Percentiles rank a stretch among this genome's conserved stretches.
Conservation (phyloP, 2,329 filamentous ascomycete species). For the Penicillium janthinellum region DNA sequence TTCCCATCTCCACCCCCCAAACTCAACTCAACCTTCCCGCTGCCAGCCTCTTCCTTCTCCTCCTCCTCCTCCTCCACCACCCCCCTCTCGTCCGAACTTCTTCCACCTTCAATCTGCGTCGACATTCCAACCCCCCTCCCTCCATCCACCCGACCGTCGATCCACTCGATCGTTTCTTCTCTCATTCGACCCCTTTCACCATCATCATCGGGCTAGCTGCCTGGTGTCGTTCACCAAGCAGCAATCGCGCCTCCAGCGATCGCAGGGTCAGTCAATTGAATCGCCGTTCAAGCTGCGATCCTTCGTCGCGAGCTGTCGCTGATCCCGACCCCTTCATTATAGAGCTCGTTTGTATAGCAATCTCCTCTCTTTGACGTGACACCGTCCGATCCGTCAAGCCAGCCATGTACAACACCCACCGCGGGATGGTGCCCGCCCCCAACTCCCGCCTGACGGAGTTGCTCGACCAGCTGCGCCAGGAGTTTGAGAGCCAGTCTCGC, state of each 20-base stretch:
- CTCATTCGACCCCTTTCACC: not conserved
- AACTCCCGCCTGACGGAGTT: constrained; percentile 82
- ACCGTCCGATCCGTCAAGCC: not conserved
- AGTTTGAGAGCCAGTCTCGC: constrained; percentile 84
- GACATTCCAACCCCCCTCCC: not conserved
- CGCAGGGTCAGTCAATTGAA: constrained; percentile 15
- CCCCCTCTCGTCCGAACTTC: constrained; percentile 5
- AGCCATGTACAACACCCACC: constrained; percentile 83
- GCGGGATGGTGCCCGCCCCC: constrained; percentile 73
- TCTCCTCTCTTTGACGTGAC: not conserved
- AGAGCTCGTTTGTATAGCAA: not conserved
- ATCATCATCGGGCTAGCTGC: constrained; percentile 21
- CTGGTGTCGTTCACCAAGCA: constrained; percentile 28
- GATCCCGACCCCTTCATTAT: not conserved
- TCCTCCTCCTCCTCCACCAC: constrained; percentile 18
- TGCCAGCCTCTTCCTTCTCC: constrained; percentile 26
- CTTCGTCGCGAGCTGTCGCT: constrained; percentile 19
- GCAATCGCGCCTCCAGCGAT: constrained; percentile 25
- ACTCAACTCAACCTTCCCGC: constrained; percentile 27
- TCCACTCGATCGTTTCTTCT: not conserved
- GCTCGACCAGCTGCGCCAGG: constrained; percentile 83
- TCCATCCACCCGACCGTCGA: not conserved
- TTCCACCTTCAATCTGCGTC: not conserved
- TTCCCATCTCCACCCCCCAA: constrained; percentile 17
- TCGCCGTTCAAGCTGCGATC: constrained; percentile 12